phyloP scores from a whole-genome alignment of 2,329 filamentous ascomycete species.

The Venturia effusa region DNA sequence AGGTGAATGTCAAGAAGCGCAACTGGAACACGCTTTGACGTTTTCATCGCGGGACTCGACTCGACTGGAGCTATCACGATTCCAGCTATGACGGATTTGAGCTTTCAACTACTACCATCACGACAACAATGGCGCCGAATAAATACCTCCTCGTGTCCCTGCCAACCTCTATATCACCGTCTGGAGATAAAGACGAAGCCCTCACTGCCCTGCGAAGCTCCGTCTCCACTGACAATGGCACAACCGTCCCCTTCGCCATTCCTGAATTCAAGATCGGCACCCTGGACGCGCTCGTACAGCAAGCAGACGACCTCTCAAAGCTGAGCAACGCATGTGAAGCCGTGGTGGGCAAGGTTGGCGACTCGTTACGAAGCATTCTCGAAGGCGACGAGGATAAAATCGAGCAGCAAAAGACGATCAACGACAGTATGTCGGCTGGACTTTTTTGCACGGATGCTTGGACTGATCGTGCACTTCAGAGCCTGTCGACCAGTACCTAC shows the following conservation, averaged over 20 bases:
- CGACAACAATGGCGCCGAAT: constrained; percentile 27
- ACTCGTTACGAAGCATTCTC: constrained; percentile 72
- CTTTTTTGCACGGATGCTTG: background rate
- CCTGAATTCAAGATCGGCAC: constrained; percentile 98
- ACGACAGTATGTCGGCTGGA: constrained; percentile 59
- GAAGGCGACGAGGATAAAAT: constrained; percentile 77
- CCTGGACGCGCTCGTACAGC: constrained; percentile 85
- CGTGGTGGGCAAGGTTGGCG: constrained; percentile 79
- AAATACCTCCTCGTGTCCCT: constrained; percentile 87
- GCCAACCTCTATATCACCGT: constrained; percentile 75
- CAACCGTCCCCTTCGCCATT: constrained; percentile 65
- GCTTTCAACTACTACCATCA: background rate
- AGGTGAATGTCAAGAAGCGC: background rate
- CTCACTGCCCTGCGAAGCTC: constrained; percentile 63
- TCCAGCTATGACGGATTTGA: background rate
- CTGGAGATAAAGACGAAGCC: constrained; percentile 70
- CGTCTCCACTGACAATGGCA: constrained; percentile 63
- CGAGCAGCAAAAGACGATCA: constrained; percentile 81
- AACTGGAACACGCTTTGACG: background rate
- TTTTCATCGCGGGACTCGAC: background rate
- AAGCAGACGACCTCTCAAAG: constrained; percentile 90
- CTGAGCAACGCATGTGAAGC: constrained; percentile 68
- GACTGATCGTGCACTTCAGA: constrained; percentile 43
- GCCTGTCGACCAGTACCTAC: constrained; percentile 88
- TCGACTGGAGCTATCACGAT: background rate